Base-by-base conservation (phyloP, 371 early-diverging fungal genomes). In the Mortierella sp. region DNA sequence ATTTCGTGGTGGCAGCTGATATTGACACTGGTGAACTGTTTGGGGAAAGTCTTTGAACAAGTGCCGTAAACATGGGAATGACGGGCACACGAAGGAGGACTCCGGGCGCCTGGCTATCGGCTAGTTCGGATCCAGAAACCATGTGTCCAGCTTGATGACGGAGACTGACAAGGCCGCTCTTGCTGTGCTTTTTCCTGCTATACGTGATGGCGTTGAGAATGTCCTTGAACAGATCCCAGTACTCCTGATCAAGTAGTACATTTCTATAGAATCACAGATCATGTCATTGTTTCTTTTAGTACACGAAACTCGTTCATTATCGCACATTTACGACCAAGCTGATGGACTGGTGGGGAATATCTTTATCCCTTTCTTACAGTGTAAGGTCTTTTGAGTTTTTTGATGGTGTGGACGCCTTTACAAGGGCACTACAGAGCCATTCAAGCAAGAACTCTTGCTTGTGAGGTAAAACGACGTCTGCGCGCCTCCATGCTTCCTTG, bases 381-480 rank as follows among this genome's bases (percentile, higher is more conserved):
- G 65, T 39, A 3, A 27, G 11, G 49, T 65, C 78, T 32, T 70
- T 69, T 15, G 64, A 14, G n/a, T 24, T 50, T 43, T 64, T 69
- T 26, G 61, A 34, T 7, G 70, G 61, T 6, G 70, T 54, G n/a
- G 70, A 60, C 3, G 76, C 54, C 39, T 69, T 69, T 32, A 61
- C 52, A 31, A 76, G 70, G 17, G 61, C 51, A 17, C 32, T 76
- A 41, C 76, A 76, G 53, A 76, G 64, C 76, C 76, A 76, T 39
- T 76, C 78, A 26, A 76, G 62, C 28, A 76, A 39, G 50, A 76
- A 76, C 50, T 76, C 78, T 53, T 76, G 70, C 52, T 76, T 76
- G 24, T 76, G 78, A 2, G 78, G 78, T 4, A 76, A 57, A 46
- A 70, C 58, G 12, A 76, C 65, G 27, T 76, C 70, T 1, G 27